Evolutionary conservation across 2,329 filamentous ascomycete species (phyloP).

Genomic region (Colletotrichum lentis): DNA sequence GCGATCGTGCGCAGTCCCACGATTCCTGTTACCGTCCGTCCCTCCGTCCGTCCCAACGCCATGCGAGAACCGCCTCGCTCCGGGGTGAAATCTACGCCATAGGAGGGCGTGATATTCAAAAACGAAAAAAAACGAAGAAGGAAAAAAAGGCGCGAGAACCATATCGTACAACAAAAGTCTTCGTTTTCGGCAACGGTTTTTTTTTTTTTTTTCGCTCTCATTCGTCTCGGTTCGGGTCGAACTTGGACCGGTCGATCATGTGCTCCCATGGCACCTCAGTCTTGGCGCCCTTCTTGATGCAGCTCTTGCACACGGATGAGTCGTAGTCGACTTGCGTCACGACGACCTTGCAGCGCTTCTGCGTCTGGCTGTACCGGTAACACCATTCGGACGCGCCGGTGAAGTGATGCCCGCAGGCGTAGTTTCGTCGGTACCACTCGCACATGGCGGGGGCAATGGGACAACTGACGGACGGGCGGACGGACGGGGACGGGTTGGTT

Average conservation of each 20-base stretch:
- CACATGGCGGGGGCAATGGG: constrained; percentile 30
- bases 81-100: neutral
- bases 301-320: constrained; percentile 27
- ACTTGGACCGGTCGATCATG: constrained; percentile 33
- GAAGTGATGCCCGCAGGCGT: constrained; percentile 38
- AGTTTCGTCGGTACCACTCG: constrained; percentile 39
- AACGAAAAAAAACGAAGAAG: too few species aligned
- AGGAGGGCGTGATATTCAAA: neutral
- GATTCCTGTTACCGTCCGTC: constrained; percentile 3
- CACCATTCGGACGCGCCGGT: constrained; percentile 38
- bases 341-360: constrained; percentile 37
- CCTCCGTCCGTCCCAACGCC: constrained; percentile 12
- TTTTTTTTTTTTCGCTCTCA: constrained; percentile 7
- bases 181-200: too few species aligned
- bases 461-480: too few species aligned
- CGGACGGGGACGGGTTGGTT: too few species aligned
- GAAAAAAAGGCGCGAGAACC: neutral
- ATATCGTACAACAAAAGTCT: too few species aligned
- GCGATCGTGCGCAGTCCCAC: neutral
- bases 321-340: constrained; percentile 36
- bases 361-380: constrained; percentile 36
- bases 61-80: constrained; percentile 12
- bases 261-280: constrained; percentile 33
- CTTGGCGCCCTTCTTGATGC: constrained; percentile 22
- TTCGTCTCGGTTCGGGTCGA: constrained; percentile 30